Percentiles rank a stretch among this genome's conserved stretches.
Evolutionary conservation across 495 filamentous ascomycete genomes (phyloP).

Genomic region (Talaromyces adpressus): DNA sequence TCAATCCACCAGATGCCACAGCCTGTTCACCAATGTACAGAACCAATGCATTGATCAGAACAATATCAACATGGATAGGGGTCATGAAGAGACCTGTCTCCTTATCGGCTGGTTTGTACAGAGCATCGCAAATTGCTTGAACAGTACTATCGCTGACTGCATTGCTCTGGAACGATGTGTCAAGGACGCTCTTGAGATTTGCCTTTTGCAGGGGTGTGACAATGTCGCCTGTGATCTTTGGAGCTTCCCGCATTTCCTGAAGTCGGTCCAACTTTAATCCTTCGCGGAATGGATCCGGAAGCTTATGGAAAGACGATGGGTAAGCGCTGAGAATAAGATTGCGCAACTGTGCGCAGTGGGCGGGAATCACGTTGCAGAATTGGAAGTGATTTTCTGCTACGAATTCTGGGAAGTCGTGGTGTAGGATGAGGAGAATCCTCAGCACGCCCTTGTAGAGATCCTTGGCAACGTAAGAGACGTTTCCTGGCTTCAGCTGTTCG

Average conservation of each 20-base stretch:
- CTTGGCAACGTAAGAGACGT: conserved; percentile 62
- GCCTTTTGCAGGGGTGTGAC: conserved; percentile 49
- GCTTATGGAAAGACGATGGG: conserved; percentile 65
- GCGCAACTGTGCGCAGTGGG: conserved; percentile 78
- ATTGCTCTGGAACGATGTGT: conserved; percentile 53
- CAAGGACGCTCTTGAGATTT: conserved; percentile 60
- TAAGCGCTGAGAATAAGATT: conserved; percentile 84
- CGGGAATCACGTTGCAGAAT: conserved; percentile 78
- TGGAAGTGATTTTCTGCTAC: conserved; percentile 78
- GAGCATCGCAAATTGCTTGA: conserved; percentile 60
- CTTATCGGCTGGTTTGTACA: conserved; percentile 45
- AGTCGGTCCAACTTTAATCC: conserved; percentile 77
- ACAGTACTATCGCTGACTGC: conserved; percentile 58
- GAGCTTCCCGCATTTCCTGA: conserved; percentile 65
- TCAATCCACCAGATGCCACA: conserved; percentile 46
- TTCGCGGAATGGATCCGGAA: conserved; percentile 72
- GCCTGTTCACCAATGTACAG: conserved; percentile 74
- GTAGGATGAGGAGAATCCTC: conserved; percentile 74
- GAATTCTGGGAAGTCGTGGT: conserved; percentile 94
- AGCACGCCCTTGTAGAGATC: conserved; percentile 79
- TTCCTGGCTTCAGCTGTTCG: conserved; percentile 67
- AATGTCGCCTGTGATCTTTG: conserved; percentile 55
- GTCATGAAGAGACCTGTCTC: conserved; percentile 53
- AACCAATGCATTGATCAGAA: conserved; percentile 73
- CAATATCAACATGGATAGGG: conserved; percentile 59